Evolutionary conservation across 305 asterid genomes (phyloP), one percentile per base, ranked within the genome.

Genomic region (Solanum hybrid): DNA sequence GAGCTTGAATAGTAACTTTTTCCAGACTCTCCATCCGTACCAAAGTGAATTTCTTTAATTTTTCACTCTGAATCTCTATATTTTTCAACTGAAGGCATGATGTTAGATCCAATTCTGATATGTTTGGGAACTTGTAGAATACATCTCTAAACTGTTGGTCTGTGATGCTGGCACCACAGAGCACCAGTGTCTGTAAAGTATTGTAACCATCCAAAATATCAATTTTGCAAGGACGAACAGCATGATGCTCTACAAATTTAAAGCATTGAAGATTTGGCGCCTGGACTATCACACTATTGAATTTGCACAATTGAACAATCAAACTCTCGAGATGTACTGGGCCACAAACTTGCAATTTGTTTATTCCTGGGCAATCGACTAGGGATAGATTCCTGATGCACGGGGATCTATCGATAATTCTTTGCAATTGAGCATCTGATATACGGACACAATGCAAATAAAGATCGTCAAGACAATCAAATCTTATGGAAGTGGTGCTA

Each of bases 321-420:
- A 75, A 29, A 75, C 7, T 75, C 12, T 75, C 38, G 0, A 75
- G n/a, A 75, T 75, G 79, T 75, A 31, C 7, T 31, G 10, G 80
- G 7, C 80, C 38, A 75, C 9, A 75, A 75, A 75, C 79, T 29
- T 29, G 38, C 12, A 73, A 73, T 73, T 31, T 75, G 0, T 11
- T 31, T 31, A 29, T 14, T 2, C 79, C n/a, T 17, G 0, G 0
- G n/a, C 37, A 73, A 73, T 0, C 5, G 0, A 0, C 0, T 11
- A 75, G 24, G 10, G 8, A 0, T 75, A 75, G 12, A 75, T 0
- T 75, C 38, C 80, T 56, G 69, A 51, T 51, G 64, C 0, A 51
- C n/a, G 64, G 64, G 0, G 64, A 16, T 51, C 66, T 16, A 16
- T 51, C 9, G 1, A 51, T 16, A 51, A 16, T 16, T 16, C n/a